Percentiles rank a stretch among this genome's conserved stretches.
These are phyloP conservation scores for Pseudovirgaria hyperparasitica DNA, from an alignment of 2,329 filamentous ascomycete species.

Conservation along the genomic window DNA sequence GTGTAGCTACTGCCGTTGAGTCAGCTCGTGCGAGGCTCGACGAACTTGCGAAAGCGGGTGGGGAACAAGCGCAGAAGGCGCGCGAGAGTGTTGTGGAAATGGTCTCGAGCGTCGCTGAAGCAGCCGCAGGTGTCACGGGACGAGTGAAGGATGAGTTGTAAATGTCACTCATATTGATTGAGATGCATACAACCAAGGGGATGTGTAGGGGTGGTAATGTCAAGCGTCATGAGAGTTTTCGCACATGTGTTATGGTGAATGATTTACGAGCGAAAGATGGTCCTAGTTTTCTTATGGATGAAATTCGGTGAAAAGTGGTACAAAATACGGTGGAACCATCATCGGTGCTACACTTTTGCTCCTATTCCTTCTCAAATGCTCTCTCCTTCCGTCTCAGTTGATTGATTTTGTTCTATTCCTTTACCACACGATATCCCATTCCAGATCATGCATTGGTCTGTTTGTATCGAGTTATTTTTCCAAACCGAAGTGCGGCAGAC, in stretches of 20 bases:
- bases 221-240: background rate
- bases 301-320: background rate
- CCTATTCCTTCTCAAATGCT: too few relatives aligned
- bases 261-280: background rate
- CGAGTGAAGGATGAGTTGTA: conserved; percentile 42
- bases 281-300: background rate
- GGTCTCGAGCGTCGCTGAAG: conserved; percentile 30
- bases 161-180: too few relatives aligned
- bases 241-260: background rate
- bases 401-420: too few relatives aligned
- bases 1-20: conserved; percentile 28
- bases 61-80: conserved; percentile 19
- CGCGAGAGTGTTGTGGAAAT: conserved; percentile 31
- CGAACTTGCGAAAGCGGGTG: conserved; percentile 19
- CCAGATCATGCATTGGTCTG: too few relatives aligned
- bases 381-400: too few relatives aligned
- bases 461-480: too few relatives aligned
- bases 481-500: too few relatives aligned
- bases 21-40: conserved; percentile 31
- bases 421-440: too few relatives aligned
- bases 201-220: background rate
- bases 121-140: conserved; percentile 24
- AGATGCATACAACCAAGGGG: background rate
- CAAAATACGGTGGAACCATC: background rate
- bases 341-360: too few relatives aligned